Conservation (phyloP, 176 grass and related monocot genomes). For the Thalia dealbata region DNA sequence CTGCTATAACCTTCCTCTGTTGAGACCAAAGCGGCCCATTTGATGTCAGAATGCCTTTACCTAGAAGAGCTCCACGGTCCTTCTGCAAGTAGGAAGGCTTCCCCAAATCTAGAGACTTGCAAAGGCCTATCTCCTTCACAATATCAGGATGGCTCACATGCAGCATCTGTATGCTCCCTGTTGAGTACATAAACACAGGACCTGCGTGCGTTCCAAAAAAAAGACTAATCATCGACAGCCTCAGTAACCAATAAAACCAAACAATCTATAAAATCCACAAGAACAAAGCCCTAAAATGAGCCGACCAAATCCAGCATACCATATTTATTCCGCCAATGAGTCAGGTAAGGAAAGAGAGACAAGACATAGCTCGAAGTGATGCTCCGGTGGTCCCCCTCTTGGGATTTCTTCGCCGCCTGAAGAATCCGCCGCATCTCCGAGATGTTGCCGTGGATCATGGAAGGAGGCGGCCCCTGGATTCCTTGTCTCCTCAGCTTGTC, state of each 20-base stretch:
- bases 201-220: constrained; percentile 21
- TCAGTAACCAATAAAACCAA: background rate
- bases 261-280: no score
- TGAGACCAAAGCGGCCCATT: constrained; percentile 61
- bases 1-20: constrained; percentile 58
- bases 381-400: background rate
- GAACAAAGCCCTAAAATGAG: background rate
- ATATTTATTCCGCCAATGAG: constrained; percentile 47
- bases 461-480: constrained; percentile 60
- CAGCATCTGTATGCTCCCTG: constrained; percentile 42
- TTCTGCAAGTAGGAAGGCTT: constrained; percentile 49
- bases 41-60: constrained; percentile 50
- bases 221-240: background rate
- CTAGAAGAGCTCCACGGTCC: constrained; percentile 47
- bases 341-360: constrained; percentile 52
- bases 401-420: constrained; percentile 12
- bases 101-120: constrained; percentile 56
- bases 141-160: constrained; percentile 43
- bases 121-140: constrained; percentile 52
- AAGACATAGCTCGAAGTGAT: constrained; percentile 26
- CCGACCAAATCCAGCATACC: constrained; percentile 22
- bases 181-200: constrained; percentile 53
- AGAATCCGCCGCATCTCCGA: constrained; percentile 50
- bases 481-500: constrained; percentile 51
- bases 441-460: constrained; percentile 57